Percentiles rank a stretch among this genome's conserved stretches.
Evolutionary conservation across 768 basidiomycete genomes (phyloP).

Genomic region (Termitomyces sp.): DNA sequence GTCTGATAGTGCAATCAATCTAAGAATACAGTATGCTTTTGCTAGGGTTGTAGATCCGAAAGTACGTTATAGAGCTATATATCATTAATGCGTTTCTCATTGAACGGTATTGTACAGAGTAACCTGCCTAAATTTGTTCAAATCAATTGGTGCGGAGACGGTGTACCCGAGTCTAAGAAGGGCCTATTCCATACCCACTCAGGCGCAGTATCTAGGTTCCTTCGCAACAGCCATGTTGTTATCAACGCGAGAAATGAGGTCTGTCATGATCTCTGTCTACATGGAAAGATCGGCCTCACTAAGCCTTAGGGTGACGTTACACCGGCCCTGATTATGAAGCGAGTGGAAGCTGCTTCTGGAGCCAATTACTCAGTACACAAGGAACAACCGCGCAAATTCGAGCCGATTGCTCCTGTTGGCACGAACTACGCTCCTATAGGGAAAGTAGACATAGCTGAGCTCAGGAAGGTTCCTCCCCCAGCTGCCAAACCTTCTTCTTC

Average conservation of each 20-base stretch:
- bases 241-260: constrained; percentile 87
- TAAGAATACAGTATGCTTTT: constrained; percentile 92
- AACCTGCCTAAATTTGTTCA: constrained; percentile 88
- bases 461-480: constrained; percentile 39
- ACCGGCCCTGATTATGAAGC: constrained; percentile 74
- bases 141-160: constrained; percentile 97
- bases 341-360: constrained; percentile 87
- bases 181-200: constrained; percentile 91
- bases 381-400: constrained; percentile 63
- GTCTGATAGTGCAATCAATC: constrained; percentile 6
- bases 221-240: constrained; percentile 82
- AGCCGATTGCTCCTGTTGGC: constrained; percentile 80
- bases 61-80: constrained; percentile 36
- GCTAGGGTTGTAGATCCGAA: constrained; percentile 80
- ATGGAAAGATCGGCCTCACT: not conserved
- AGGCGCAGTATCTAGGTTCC: constrained; percentile 68
- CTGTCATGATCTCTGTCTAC: constrained; percentile 14
- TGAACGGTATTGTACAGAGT: constrained; percentile 40
- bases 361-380: constrained; percentile 84
- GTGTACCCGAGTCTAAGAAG: constrained; percentile 89
- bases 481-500: constrained; percentile 32
- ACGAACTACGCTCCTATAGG: constrained; percentile 74
- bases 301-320: constrained; percentile 59
- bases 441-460: constrained; percentile 58
- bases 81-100: not conserved